Base-by-base conservation (phyloP, 2,329 filamentous ascomycete genomes). In the Cladosporium sp. region DNA sequence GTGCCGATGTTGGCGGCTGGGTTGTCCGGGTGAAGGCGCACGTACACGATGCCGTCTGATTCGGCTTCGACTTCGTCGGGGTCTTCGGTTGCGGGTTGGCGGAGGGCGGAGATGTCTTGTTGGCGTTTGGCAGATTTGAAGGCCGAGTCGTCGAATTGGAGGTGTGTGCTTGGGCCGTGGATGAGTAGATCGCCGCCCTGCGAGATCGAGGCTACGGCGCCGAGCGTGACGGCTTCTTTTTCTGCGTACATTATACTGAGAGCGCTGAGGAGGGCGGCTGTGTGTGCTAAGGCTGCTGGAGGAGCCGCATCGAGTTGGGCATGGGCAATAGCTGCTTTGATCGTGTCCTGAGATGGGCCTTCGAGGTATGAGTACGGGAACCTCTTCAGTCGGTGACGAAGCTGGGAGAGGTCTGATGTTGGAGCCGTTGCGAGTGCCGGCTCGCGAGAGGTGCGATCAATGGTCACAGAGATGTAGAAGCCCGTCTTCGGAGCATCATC, bases 41-140 rank as follows among this genome's bases (percentile, higher is more conserved):
- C 85, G 76, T 93, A 96, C 0, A 95, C 90, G 70, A 96, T 92
- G 3, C 91, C 91, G 65, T 88, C 81, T 65, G 85, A 83, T 73
- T 90, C 88, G 2, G 86, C 89, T 69, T 87, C 85, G 3, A 86
- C 78, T 71, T 90, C 88, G 58, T 83, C 82, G 0, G 82, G 76
- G 21, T 86, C 83, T 71, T 88, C 83, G 5, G 78, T 73, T 4
- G 80, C 75, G 28, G 78, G 77, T 66, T 87, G 82, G 26, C 88
- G 82, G 14, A 89, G 78, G 7, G 77, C 76, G 70, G 90, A 88
- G 30, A 91, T 79, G 56, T 86, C 84, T 48, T 79, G 76, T 67
- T 91, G 88, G 1, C 89, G 84, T n/a, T 82, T 82, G 1, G 82
- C 81, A 71, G 85, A 89, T 64, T 84, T 83, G 76, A 85, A 88